Evolutionary conservation across 1,139 yeast species (phyloP).

Genomic region (Pneumocystis jirovecii): DNA sequence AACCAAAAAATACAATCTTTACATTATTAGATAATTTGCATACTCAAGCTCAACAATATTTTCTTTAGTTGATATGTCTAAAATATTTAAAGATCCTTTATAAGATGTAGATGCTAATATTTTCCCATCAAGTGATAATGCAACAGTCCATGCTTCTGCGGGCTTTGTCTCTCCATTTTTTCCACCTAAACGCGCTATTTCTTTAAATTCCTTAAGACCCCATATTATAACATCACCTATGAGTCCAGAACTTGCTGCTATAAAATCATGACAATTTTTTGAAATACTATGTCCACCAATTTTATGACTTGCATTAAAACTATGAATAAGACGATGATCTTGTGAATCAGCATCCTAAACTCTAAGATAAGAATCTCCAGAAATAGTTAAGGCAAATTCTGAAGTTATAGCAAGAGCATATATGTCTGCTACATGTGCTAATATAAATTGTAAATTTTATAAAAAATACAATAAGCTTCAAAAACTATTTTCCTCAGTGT

Average conservation of each 20-base stretch:
- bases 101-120: constrained; percentile 25
- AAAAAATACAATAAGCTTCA: neutral
- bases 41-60: constrained; percentile 12
- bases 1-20: too few species aligned
- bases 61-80: constrained; percentile 18
- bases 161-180: neutral
- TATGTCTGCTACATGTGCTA: constrained; percentile 65
- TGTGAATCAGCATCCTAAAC: constrained; percentile 41
- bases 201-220: constrained; percentile 16
- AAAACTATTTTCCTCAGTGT: neutral
- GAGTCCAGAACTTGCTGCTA: constrained; percentile 25
- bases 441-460: neutral
- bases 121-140: constrained; percentile 20
- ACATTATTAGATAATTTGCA: too few species aligned
- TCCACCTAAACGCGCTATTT: neutral
- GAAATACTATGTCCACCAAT: constrained; percentile 46
- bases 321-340: constrained; percentile 9
- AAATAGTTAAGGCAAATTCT: constrained; percentile 64
- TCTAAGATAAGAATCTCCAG: constrained; percentile 69
- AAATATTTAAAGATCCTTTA: constrained; percentile 22
- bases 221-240: constrained; percentile 24
- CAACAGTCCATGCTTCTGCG: constrained; percentile 23
- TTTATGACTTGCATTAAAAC: constrained; percentile 20
- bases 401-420: constrained; percentile 47
- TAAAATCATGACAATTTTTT: constrained; percentile 17